Base-by-base conservation (phyloP, 164 flowering plant species). In the Houttuynia cordata region DNA sequence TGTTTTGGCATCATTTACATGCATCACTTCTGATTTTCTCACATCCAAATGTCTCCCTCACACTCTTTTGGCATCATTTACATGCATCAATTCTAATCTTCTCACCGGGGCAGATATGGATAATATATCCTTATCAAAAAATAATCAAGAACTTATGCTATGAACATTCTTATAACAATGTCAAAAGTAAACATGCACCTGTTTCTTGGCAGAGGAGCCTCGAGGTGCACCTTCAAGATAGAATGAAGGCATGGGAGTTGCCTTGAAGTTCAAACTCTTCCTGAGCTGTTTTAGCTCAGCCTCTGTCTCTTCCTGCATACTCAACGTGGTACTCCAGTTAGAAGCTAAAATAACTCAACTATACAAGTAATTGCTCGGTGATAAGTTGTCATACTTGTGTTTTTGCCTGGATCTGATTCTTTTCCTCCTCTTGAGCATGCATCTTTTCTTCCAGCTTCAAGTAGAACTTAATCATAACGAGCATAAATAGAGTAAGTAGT, bases 201-300 rank as follows among this genome's bases (percentile, higher is more conserved):
- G 81, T 66, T 67, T 79, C 23, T 54, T 69, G 65, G 64, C n/a
- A n/a, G n/a, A 67, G 22, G 73, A 59, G 22, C 67, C 69, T 65
- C 61, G 80, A 39, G 71, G 24, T 12, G 12, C 63, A 62, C 75
- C 64, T 62, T 49, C 78, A 59, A 68, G 77, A 75, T 83, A 85
- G 72, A 85, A 85, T 13, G 94, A 80, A 63, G 91, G 95, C 87
- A 85, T 78, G 0, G 91, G 92, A 19, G 68, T 82, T 70, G 97
- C 91, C 76, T 80, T 90, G 69, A 85, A 82, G 69, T 82, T 84
- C 0, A 87, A 81, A 69, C 82, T 81, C 70, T 68, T 80, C 21
- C 91, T 72, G 24, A 81, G 65, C 71, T 81, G 82, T 68, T 80
- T 90, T 17, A 84, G 69, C 69, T 87, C 86, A 52, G 88, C 82